Conservation (phyloP, 2,329 filamentous ascomycete species). For the Alternaria arbusti region DNA sequence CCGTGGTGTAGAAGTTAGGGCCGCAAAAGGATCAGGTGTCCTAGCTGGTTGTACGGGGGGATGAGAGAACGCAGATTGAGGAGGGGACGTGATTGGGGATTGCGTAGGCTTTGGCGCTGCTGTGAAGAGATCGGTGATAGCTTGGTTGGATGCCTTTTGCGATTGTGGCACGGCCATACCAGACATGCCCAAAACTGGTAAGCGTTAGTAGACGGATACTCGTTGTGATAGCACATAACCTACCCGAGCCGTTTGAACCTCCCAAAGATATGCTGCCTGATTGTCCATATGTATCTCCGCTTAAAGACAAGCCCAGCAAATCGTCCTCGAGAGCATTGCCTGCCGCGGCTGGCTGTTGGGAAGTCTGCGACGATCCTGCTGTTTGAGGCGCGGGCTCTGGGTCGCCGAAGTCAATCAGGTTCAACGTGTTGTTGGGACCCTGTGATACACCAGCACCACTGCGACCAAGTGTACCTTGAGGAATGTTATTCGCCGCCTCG, state of each 20-base stretch:
- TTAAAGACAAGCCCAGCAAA: slow-evolving; percentile 82
- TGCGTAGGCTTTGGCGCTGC: slow-evolving; percentile 52
- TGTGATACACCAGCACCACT: slow-evolving; percentile 68
- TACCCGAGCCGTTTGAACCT: slow-evolving; percentile 53
- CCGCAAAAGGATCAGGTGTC: slow-evolving; percentile 65
- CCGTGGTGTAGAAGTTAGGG: slow-evolving; percentile 61
- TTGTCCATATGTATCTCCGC: slow-evolving; percentile 70
- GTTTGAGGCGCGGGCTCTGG: slow-evolving; percentile 59
- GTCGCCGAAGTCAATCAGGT: slow-evolving; percentile 88
- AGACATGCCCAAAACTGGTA: slow-evolving; percentile 41
- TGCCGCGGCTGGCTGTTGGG: slow-evolving; percentile 56
- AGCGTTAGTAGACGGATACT: slow-evolving; percentile 14
- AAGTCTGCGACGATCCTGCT: slow-evolving; percentile 40
- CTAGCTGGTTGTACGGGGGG: slow-evolving; percentile 42
- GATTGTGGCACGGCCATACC: slow-evolving; percentile 40
- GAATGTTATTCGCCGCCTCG: slow-evolving; percentile 81
- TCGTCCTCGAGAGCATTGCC: slow-evolving; percentile 83
- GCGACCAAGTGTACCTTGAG: slow-evolving; percentile 76
- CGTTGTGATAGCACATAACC: not conserved
- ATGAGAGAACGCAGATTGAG: slow-evolving; percentile 49
- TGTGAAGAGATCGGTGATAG: slow-evolving; percentile 65
- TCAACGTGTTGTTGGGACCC: slow-evolving; percentile 78
- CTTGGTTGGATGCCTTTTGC: slow-evolving; percentile 54
- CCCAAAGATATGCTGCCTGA: slow-evolving; percentile 85
- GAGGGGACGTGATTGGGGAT: slow-evolving; percentile 55